These are phyloP conservation scores for Mortierella sp. DNA, from an alignment of 371 early-diverging fungal species.

Conservation along the genomic window DNA sequence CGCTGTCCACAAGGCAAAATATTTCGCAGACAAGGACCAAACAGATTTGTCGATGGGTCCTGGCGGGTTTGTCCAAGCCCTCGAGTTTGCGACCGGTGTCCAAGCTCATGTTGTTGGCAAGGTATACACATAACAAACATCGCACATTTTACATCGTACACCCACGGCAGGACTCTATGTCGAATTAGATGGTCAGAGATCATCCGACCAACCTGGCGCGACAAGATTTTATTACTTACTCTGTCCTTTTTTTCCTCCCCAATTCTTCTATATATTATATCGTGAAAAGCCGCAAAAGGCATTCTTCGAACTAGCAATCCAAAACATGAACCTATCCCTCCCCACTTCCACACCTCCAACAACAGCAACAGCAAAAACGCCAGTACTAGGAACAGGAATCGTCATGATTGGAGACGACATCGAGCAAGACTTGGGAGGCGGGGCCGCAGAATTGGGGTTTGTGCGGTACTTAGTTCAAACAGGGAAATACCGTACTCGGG, in stretches of 20 bases:
- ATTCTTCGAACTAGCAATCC: constrained; percentile 83
- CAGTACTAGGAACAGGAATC: constrained; percentile 59
- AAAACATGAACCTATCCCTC: constrained; percentile 66
- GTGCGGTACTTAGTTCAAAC: constrained; percentile 83
- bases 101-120: constrained; percentile 87
- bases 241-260: no score
- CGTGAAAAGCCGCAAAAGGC: constrained; percentile 67
- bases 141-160: neutral
- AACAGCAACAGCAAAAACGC: constrained; percentile 48
- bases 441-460: constrained; percentile 80
- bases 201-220: neutral
- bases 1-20: constrained; percentile 87
- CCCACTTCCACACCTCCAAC: neutral
- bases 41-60: constrained; percentile 84
- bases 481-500: constrained; percentile 85
- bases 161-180: no score
- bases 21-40: constrained; percentile 74
- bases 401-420: constrained; percentile 93
- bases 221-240: neutral
- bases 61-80: constrained; percentile 87
- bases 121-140: constrained; percentile 22
- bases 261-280: neutral
- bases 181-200: neutral
- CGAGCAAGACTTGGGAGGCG: constrained; percentile 84
- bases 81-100: constrained; percentile 82